Evolutionary conservation across 2,329 filamentous ascomycete species (phyloP), one percentile per base, ranked within the genome.

Genomic region (Chrysoporthe cubensis): DNA sequence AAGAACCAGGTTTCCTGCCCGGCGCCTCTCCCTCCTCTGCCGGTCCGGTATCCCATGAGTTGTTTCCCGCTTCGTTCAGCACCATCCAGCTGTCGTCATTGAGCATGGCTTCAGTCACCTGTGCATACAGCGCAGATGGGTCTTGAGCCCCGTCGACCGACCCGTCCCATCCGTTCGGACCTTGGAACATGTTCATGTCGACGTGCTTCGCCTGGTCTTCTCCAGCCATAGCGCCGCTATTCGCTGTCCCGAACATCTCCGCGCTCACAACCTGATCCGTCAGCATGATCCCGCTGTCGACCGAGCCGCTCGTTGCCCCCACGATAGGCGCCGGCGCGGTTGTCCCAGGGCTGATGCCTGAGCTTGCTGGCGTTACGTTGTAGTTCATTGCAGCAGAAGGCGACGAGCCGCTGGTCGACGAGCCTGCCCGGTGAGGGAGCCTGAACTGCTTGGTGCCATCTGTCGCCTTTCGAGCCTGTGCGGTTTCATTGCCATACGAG

Each of bases 31-130:
- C 65, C 48, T 50, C 48, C 43, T 48, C n/a, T 52, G 6, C 43
- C 65, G 14, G 57, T 56, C 14, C 61, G 52, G 57, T 62, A 67
- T 21, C 46, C 11, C 8, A 14, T n/a, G 48, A 57, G 18, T 7
- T 50, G 14, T 18, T 32, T 8, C 44, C 65, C 26, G 42, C 58
- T 54, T 63, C 68, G 9, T 62, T 67, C 62, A 69, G 60, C 42
- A 67, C 48, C 68, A 67, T 69, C 68, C 68, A 69, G 62, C 65
- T 65, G 8, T 65, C 58, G 6, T 67, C 66, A 16, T 67, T 60
- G 57, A 65, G 62, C 58, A 69, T 69, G 21, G 58, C 68, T n/a
- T 44, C 65, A 3, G 65, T 42, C 21, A 69, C 62, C 65, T 69
- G 63, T 6, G 68, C 40, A 46, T 59, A 69, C 58, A 62, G 16